These are phyloP conservation scores for Bidens hawaiensis DNA, from an alignment of 140 eudicot genomes.

Conservation along the genomic window DNA sequence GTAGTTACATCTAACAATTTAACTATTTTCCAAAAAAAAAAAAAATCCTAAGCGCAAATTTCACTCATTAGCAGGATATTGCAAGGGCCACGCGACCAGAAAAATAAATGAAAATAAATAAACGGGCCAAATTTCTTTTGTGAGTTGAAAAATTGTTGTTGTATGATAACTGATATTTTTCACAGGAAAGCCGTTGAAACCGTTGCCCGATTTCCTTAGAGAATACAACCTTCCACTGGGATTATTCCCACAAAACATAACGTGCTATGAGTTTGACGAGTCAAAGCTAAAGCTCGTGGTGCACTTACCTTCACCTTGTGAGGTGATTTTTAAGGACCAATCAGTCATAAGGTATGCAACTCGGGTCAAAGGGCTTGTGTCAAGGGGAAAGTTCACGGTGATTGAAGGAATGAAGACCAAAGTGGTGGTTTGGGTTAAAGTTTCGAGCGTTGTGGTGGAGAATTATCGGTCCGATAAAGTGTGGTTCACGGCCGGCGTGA, in stretches of 20 bases:
- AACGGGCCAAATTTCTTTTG: neutral
- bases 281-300: conserved; percentile 61
- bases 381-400: conserved; percentile 67
- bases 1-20: neutral
- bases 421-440: conserved; percentile 78
- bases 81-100: too few relatives aligned
- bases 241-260: conserved; percentile 77
- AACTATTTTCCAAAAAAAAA: neutral
- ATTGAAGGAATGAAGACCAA: conserved; percentile 92
- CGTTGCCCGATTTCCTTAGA: conserved; percentile 72
- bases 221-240: conserved; percentile 85
- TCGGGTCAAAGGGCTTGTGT: conserved; percentile 64
- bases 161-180: conserved; percentile 10
- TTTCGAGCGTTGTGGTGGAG: conserved; percentile 62
- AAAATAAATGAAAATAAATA: too few relatives aligned
- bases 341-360: conserved; percentile 58
- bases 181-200: conserved; percentile 61
- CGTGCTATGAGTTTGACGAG: conserved; percentile 77
- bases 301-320: conserved; percentile 68
- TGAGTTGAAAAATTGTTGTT: neutral
- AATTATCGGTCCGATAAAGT: conserved; percentile 69
- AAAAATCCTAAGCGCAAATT: too few relatives aligned
- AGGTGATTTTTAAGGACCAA: conserved; percentile 72
- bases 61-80: too few relatives aligned
- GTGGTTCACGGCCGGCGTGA: conserved; percentile 85